Percentiles rank a stretch among this genome's conserved stretches.
phyloP scores from a whole-genome alignment of 495 filamentous ascomycete species.

The Lophiotrema nucula region DNA sequence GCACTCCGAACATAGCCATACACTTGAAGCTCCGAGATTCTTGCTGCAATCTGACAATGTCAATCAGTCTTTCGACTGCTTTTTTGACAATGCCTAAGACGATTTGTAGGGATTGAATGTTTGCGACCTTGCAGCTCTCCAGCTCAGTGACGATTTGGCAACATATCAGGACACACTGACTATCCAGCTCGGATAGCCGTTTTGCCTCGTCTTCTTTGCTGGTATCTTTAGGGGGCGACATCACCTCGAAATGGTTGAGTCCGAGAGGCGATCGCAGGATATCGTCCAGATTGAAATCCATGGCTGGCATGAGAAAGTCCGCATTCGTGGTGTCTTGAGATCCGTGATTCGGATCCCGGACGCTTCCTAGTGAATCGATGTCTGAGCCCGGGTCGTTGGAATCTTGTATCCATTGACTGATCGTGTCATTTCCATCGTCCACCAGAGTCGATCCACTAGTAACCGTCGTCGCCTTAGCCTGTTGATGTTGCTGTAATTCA shows the following conservation, averaged over 20 bases:
- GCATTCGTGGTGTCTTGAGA: neutral
- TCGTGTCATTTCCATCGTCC: neutral
- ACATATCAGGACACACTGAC: conserved; percentile 16
- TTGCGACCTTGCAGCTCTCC: conserved; percentile 10
- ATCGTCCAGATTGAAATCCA: conserved; percentile 19
- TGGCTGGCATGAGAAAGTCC: neutral
- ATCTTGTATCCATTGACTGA: conserved; percentile 1
- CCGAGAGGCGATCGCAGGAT: neutral
- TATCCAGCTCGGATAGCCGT: conserved; percentile 4
- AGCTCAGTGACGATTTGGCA: conserved; percentile 6
- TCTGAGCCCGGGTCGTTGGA: neutral
- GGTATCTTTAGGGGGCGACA: neutral
- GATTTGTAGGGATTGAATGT: conserved; percentile 12
- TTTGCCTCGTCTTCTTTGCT: conserved; percentile 1
- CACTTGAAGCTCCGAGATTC: conserved; percentile 3
- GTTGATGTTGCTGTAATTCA: too few relatives aligned
- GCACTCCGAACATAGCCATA: conserved; percentile 2
- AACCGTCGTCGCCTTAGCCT: too few relatives aligned
- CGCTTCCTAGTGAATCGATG: neutral
- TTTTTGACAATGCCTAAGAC: conserved; percentile 5
- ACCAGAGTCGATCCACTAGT: neutral
- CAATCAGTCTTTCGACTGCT: neutral
- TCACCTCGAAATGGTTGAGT: neutral
- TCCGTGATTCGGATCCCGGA: neutral
- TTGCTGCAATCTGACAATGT: conserved; percentile 3